A percentile compares a stretch with the other conserved stretches of the same genome.
phyloP scores from a whole-genome alignment of 805 yeast species.

The Candida ponderosae region DNA sequence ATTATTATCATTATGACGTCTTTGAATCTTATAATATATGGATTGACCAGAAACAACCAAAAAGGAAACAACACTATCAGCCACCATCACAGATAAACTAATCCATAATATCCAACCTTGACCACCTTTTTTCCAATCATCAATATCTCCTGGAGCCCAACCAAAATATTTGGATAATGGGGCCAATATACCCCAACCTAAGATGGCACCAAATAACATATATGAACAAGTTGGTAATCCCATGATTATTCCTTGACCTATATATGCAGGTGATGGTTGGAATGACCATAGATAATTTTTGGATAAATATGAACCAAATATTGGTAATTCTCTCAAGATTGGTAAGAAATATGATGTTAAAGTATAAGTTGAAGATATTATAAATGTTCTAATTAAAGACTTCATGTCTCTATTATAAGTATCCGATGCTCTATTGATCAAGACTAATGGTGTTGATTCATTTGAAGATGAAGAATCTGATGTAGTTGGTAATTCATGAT shows the following conservation, averaged over 20 bases:
- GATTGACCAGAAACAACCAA: slow-evolving; percentile 49
- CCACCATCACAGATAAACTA: slow-evolving; percentile 86
- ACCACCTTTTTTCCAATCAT: slow-evolving; percentile 89
- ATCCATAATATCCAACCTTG: slow-evolving; percentile 99
- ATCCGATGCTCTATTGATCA: slow-evolving; percentile 25
- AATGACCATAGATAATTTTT: slow-evolving; percentile 70
- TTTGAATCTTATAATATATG: slow-evolving; percentile 13
- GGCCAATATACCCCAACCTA: slow-evolving; percentile 92
- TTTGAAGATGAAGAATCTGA: background rate
- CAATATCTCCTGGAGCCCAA: slow-evolving; percentile 89
- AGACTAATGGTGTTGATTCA: slow-evolving; percentile 9
- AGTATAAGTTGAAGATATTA: slow-evolving; percentile 66
- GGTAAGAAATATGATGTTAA: slow-evolving; percentile 69
- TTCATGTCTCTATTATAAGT: slow-evolving; percentile 49
- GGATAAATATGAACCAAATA: slow-evolving; percentile 65
- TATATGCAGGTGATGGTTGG: slow-evolving; percentile 95
- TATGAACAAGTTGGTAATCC: slow-evolving; percentile 86
- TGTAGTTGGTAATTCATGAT: background rate
- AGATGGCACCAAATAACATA: slow-evolving; percentile 81
- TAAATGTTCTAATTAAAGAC: slow-evolving; percentile 55
- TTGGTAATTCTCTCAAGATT: slow-evolving; percentile 54
- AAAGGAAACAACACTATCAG: slow-evolving; percentile 82
- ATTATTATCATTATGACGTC: too few relatives aligned
- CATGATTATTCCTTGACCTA: slow-evolving; percentile 98
- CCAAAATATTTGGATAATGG: slow-evolving; percentile 62